Evolutionary conservation across 768 basidiomycete species (phyloP), one percentile per base, ranked within the genome.

Genomic region (Leccinum uliginosum): DNA sequence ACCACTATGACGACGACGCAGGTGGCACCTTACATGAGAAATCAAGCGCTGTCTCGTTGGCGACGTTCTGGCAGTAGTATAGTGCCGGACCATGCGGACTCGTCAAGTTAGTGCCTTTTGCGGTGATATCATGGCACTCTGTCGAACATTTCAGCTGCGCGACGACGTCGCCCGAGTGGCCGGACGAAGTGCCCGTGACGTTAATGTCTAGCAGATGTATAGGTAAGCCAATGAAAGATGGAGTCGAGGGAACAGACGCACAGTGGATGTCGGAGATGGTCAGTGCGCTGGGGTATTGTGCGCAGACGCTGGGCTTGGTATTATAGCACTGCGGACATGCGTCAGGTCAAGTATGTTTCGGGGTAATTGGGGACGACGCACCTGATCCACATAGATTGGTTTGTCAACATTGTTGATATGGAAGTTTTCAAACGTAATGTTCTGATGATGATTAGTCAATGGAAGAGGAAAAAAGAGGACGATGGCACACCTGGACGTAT

Each of bases 201-300:
- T 78, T 75, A 55, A 74, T 69, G 61, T 70, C 69, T 76, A 50
- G 30, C 40, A 24, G 10, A 29, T 4, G 27, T 4, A 26, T 8
- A 15, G 6, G 17, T n/a, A 11, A 24, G 34, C 2, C 12, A 6
- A 12, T 1, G 2, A 4, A 15, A 50, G 29, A 1, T 45, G 32
- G 6, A 14, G 4, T 4, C 4, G 23, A n/a, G 10, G 21, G 1
- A n/a, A 19, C 1, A 15, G n/a, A 19, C 75, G 38, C 51, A 76
- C 73, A 78, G 55, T 76, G 75, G 11, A 79, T 67, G 55, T 80
- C 75, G 27, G 75, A 78, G 54, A 80, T 76, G 29, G 53, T 66
- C 15, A 74, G 47, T 15, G 59, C 68, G 59, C 70, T 72, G 12
- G 75, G 76, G 63, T 67, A 76, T 60, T 75, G 64, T 14, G 69